Evolutionary conservation across 2,329 filamentous ascomycete genomes (phyloP), one percentile per base, ranked within the genome.

Genomic region (Apiospora sp.): DNA sequence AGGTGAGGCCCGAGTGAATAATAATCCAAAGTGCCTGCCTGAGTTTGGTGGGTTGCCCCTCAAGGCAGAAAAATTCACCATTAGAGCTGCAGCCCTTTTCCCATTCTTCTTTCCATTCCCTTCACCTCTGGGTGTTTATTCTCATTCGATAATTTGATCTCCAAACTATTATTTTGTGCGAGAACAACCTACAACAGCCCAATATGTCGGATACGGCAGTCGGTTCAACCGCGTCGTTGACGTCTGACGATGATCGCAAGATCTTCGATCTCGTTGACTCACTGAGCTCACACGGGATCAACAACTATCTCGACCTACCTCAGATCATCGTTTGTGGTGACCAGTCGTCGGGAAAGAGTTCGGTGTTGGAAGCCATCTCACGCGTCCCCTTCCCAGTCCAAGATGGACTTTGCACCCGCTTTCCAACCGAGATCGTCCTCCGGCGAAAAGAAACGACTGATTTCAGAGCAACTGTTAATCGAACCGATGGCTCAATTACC

Each of bases 291-390:
- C 77, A 80, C 22, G 82, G 82, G 0, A 75, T 84, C 64, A 79
- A 79, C 43, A 77, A 79, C 5, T 81, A 80, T 37, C 75, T 84
- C 13, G 79, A 81, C 13, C 74, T 82, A 4, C 80, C 81, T 0
- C 78, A 81, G 68, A 80, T 81, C 71, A 84, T 89, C 22, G 87
- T 89, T 13, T 88, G 85, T 71, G 87, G 88, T 10, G 84, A 88
- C 72, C 87, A 89, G 75, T 87, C 86, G 0, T 86, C 85, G 12
- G 88, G 88, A 3, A 91, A 91, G 76, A 89, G 86, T 70, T 89
- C 87, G 0, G 87, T 89, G 0, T 82, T 91, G 0, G 87, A 90
- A 74, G 86, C 87, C 0, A 86, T 91, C 58, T 74, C 73, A 4
- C 85, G 88, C 10, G 84, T 92, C 5, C 82, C 84, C 0, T 92